Evolutionary conservation across 2,329 filamentous ascomycete species (phyloP), one percentile per base, ranked within the genome.

Genomic region (Lecanicillium sp.): DNA sequence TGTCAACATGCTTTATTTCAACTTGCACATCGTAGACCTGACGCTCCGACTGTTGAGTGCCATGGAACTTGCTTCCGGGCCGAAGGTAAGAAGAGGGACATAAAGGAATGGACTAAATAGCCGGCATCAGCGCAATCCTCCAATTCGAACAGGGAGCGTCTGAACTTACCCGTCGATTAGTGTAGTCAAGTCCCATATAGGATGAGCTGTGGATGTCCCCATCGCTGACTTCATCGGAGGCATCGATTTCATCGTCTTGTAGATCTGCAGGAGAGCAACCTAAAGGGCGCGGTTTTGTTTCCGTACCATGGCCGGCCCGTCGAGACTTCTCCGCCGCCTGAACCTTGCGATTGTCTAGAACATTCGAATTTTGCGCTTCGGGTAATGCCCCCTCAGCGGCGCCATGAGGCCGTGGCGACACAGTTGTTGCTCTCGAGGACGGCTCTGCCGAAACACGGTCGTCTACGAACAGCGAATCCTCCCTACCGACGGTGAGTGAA

Each of bases 11-110:
- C 63, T 97, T 95, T 49, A 98, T 87, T 57, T 96, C 89, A 3
- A 98, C 92, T 54, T 96, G 85, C 1, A 98, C 92, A 46, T 95
- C 87, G 58, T 98, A 98, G 9, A 86, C 77, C 57, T 95, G 88
- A 43, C 85, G 79, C 57, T 97, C 90, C 3, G 90, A 97, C 56
- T 90, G 84, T 55, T 98, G 92, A 12, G 85, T 94, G 41, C 92
- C 92, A 43, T 77, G 75, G 56, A 96, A 98, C 52, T 78, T 85
- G 62, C 87, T 95, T 14, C 89, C 89, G 3, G 89, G 79, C 33
- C 87, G 83, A 40, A 98, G 69, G 58, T 82, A 94, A 0, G 87
- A 92, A 1, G 87, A 95, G 2, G 87, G 81, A n/a, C 84, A 80
- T 39, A 80, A 80, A 3, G 88, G 84, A 41, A 84, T 73, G 47